These are phyloP conservation scores for Thermomucor indicae-seudaticae DNA, from an alignment of 371 early-diverging fungal genomes.

Conservation along the genomic window DNA sequence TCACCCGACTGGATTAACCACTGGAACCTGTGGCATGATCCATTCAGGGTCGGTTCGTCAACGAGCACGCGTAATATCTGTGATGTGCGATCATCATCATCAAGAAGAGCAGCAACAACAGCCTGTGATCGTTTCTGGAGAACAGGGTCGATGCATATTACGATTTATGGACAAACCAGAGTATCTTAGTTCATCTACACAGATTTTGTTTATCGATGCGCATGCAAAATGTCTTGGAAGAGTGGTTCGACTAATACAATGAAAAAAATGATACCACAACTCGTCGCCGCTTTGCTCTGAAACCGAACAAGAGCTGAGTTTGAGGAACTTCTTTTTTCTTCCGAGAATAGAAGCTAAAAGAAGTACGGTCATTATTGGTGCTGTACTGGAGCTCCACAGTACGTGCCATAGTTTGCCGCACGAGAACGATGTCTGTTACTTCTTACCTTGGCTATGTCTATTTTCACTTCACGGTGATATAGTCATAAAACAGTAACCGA, in stretches of 20 bases:
- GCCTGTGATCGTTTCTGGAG: background rate
- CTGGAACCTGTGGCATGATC: constrained; percentile 87
- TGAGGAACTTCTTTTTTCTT: no score
- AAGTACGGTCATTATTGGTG: no score
- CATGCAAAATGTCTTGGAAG: constrained; percentile 90
- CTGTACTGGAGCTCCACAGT: no score
- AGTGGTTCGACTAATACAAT: constrained; percentile 36
- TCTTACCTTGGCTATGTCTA: no score
- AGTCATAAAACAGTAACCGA: no score
- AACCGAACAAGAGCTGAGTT: no score
- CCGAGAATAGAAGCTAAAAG: no score
- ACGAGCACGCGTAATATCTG: constrained; percentile 56
- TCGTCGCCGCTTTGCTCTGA: no score
- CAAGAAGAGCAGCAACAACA: background rate
- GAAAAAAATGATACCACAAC: no score
- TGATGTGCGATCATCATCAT: constrained; percentile 9
- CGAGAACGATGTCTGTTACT: no score
- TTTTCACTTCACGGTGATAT: no score
- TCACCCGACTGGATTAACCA: constrained; percentile 58
- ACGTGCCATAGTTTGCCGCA: no score
- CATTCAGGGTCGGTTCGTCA: constrained; percentile 88
- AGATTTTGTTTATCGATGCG: constrained; percentile 77
- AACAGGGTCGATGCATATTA: constrained; percentile 60
- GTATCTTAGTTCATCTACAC: constrained; percentile 68
- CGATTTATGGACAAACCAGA: constrained; percentile 80